These are phyloP conservation scores for Flaveria robusta DNA, from an alignment of 129 eudicot species.

Conservation along the genomic window DNA sequence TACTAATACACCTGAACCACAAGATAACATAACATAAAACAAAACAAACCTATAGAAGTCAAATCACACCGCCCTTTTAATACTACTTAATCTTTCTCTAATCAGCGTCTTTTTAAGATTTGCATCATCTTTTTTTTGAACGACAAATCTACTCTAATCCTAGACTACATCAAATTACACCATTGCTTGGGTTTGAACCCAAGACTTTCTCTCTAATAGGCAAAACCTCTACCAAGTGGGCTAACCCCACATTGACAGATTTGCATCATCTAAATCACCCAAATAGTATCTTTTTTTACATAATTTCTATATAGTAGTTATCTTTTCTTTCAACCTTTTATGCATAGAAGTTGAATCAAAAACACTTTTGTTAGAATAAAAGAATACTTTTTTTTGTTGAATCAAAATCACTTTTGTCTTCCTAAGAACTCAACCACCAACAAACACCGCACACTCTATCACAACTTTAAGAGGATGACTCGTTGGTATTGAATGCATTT, in stretches of 20 bases:
- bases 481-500: no score
- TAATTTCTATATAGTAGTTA: not conserved
- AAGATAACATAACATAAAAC: no score
- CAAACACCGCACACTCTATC: not conserved
- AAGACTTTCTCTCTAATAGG: no score
- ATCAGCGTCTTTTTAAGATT: not conserved
- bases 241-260: no score
- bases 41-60: no score
- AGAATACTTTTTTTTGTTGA: not conserved
- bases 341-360: not conserved
- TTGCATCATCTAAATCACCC: not conserved
- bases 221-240: no score
- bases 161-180: no score
- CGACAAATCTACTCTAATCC: no score
- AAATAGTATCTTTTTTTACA: not conserved
- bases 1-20: no score
- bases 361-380: not conserved
- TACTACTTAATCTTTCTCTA: not conserved
- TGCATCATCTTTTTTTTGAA: not conserved
- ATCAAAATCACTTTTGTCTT: not conserved
- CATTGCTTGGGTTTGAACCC: no score
- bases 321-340: not conserved
- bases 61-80: no score
- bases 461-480: no score
- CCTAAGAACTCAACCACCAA: not conserved